Evolutionary conservation across 208 protist species (phyloP).

Genomic region (Trypanosoma platydactyli): DNA sequence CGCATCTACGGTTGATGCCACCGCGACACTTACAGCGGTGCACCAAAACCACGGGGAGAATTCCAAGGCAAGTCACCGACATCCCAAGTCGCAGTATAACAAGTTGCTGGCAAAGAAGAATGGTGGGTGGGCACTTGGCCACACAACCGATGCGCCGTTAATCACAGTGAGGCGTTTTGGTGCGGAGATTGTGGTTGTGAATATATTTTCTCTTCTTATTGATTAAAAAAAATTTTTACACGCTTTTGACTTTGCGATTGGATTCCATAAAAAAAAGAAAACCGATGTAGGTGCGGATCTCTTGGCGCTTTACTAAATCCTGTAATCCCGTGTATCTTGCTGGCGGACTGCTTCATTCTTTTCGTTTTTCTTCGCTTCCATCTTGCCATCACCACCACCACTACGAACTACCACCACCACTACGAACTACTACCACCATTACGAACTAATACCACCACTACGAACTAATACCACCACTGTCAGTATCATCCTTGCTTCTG

Average conservation of each 20-base stretch:
- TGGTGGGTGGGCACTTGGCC: conserved; percentile 23
- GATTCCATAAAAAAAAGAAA: no score
- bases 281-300: no score
- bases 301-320: no score
- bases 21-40: conserved; percentile 28
- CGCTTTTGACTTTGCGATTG: no score
- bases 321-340: no score
- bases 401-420: no score
- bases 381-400: no score
- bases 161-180: conserved; percentile 17
- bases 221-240: no score
- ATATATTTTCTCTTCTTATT: conserved; percentile 12
- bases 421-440: no score
- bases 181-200: conserved; percentile 16
- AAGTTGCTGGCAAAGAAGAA: conserved; percentile 9
- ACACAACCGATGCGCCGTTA: conserved; percentile 27
- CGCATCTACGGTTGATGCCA: conserved; percentile 26
- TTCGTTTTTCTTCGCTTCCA: no score
- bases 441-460: no score
- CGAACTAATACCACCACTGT: background rate
- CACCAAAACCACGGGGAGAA: conserved; percentile 34
- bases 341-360: no score
- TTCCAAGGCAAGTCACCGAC: conserved; percentile 19
- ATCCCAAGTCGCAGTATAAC: conserved; percentile 26
- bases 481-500: background rate